Base-by-base conservation (phyloP, 306 rosid species). In the Prunus mongolica region DNA sequence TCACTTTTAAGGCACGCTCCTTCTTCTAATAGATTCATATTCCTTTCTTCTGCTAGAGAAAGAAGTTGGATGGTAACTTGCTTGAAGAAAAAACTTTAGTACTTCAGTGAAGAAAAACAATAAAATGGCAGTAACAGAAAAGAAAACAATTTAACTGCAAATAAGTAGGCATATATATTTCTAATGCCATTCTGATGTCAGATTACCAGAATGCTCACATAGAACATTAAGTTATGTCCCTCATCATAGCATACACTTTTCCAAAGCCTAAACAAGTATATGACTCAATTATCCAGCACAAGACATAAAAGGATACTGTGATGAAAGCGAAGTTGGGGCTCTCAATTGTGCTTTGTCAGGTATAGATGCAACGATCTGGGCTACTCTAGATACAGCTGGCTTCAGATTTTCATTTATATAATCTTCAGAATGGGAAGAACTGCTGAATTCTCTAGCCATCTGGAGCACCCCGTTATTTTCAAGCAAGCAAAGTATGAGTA, bases 311-410 rank as follows among this genome's bases (percentile, higher is more conserved):
- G 97, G 92, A 92, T 95, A 95, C 98, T 89, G 93, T 34, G 98
- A 84, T 58, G 97, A 89, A 72, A 92, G 83, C 44, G 88, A 85
- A 81, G 87, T 72, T 20, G 67, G 79, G 76, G 89, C 87, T 81
- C 85, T 87, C 78, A 84, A 76, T 86, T 89, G 89, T 76, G 91
- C 97, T 88, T 90, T 95, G 84, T 95, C 97, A 60, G 98, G 97
- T 86, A 95, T 78, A 69, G 98, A 95, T 75, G 90, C 88, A 82
- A 95, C 87, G 76, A 89, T 77, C 82, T 92, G 93, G 51, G 97
- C 95, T 67, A 87, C 81, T 84, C 88, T 86, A 76, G 95, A 84
- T 71, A 87, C 82, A 62, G 71, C 61, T 68, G 88, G 67, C 75
- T 81, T 85, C 55, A 81, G 75, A 75, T 7, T 51, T 51, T 78